Conservation (phyloP, 768 basidiomycete species). For the Termitomyces heimii region DNA sequence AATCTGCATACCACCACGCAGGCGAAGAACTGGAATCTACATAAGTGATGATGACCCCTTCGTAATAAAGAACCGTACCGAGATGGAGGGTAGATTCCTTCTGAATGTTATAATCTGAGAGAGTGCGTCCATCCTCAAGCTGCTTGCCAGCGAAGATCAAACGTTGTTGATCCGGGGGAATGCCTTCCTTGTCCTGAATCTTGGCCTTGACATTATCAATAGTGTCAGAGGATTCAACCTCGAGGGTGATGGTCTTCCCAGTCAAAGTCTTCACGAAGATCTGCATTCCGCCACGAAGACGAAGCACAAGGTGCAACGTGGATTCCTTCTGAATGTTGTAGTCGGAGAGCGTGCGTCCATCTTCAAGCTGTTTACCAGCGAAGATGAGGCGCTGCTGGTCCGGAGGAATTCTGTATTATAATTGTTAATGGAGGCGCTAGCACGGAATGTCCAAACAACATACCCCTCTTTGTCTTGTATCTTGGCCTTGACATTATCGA, state of each 20-base stretch:
- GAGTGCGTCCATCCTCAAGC: slow-evolving; percentile 16
- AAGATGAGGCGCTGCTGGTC: slow-evolving; percentile 10
- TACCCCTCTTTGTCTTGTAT: slow-evolving; percentile 11
- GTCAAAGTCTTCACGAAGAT: slow-evolving; percentile 26
- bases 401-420: slow-evolving; percentile 1
- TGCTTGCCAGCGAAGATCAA: slow-evolving; percentile 17
- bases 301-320: slow-evolving; percentile 5
- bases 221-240: slow-evolving; percentile 17
- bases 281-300: slow-evolving; percentile 10
- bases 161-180: slow-evolving; percentile 16
- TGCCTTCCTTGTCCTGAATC: slow-evolving; percentile 24
- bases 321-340: slow-evolving; percentile 8
- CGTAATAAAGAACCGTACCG: slow-evolving; percentile 11
- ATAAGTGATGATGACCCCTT: not conserved
- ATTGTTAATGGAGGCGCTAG: not conserved
- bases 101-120: slow-evolving; percentile 18
- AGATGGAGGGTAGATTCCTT: slow-evolving; percentile 23
- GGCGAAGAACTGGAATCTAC: slow-evolving; percentile 18
- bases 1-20: slow-evolving; percentile 35
- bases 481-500: slow-evolving; percentile 9
- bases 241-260: slow-evolving; percentile 18
- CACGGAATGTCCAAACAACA: not conserved
- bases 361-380: slow-evolving; percentile 6
- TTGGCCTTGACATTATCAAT: slow-evolving; percentile 19
- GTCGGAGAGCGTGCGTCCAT: slow-evolving; percentile 5